Conservation (phyloP, 2,329 filamentous ascomycete genomes). For the Aschersonia sp. region DNA sequence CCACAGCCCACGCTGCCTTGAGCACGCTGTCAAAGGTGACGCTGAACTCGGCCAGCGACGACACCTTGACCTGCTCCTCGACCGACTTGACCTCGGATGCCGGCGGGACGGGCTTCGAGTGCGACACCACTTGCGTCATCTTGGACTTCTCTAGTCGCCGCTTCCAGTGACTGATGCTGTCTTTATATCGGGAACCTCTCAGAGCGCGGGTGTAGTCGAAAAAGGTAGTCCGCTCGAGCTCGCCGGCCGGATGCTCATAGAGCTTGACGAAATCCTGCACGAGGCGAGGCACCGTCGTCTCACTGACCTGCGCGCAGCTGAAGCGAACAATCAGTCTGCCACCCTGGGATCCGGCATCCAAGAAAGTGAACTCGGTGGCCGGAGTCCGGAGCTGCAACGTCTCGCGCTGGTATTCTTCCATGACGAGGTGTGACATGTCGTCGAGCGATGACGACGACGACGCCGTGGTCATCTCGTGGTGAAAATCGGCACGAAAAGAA, state of each 20-base stretch:
- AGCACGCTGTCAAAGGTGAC: conserved; percentile 37
- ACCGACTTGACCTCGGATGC: conserved; percentile 24
- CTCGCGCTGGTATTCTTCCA: conserved; percentile 26
- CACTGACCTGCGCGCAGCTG: conserved; percentile 34
- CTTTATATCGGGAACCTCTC: conserved; percentile 18
- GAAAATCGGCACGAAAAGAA: conserved; percentile 27
- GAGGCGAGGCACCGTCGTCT: conserved; percentile 27
- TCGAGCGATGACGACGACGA: conserved; percentile 25
- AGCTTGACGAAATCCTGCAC: conserved; percentile 33
- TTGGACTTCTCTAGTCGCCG: conserved; percentile 26
- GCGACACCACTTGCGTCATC: conserved; percentile 31
- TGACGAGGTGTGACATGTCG: conserved; percentile 21
- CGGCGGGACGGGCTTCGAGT: conserved; percentile 23
- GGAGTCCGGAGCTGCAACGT: conserved; percentile 26
- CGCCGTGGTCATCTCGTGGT: conserved; percentile 23
- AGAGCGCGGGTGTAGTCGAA: conserved; percentile 31
- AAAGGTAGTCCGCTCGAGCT: conserved; percentile 25
- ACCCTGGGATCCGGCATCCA: conserved; percentile 33
- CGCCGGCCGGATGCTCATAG: conserved; percentile 23
- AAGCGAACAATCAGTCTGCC: conserved; percentile 32
- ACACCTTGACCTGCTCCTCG: conserved; percentile 23
- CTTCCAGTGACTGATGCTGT: conserved; percentile 30
- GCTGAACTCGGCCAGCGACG: conserved; percentile 25
- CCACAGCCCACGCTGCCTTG: conserved; percentile 43
- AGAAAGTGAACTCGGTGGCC: conserved; percentile 33